A percentile compares a stretch with the other conserved stretches of the same genome.
These are phyloP conservation scores for Colletotrichum cereale DNA, from an alignment of 2,329 filamentous ascomycete species.

Conservation along the genomic window DNA sequence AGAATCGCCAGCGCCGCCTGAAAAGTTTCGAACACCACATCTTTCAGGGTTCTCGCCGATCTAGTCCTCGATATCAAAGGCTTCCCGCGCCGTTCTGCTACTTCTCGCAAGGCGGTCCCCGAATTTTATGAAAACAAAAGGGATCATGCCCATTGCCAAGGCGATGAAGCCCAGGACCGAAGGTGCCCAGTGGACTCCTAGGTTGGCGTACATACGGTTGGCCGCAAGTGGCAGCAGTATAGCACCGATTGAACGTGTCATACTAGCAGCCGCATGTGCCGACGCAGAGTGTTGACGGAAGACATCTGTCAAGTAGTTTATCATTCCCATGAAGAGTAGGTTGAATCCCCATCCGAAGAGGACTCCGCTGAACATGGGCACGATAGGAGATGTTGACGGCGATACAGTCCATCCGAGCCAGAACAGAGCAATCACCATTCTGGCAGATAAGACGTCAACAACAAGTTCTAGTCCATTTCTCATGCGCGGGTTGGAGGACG, in stretches of 20 bases:
- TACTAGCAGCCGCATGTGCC: slow-evolving; percentile 51
- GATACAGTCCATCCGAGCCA: slow-evolving; percentile 72
- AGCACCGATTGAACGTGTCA: slow-evolving; percentile 50
- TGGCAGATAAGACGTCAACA: slow-evolving; percentile 25
- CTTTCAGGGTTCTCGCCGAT: slow-evolving; percentile 53
- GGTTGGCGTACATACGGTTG: slow-evolving; percentile 47
- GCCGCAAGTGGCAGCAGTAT: slow-evolving; percentile 50
- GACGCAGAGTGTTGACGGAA: slow-evolving; percentile 51
- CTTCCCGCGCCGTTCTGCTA: slow-evolving; percentile 41
- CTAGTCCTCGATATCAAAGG: slow-evolving; percentile 12
- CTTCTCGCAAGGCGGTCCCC: slow-evolving; percentile 47
- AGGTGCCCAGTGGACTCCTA: slow-evolving; percentile 53
- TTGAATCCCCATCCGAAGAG: slow-evolving; percentile 56
- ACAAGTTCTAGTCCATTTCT: accelerated
- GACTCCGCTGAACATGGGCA: slow-evolving; percentile 57
- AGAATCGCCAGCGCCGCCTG: not conserved
- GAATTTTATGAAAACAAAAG: slow-evolving; percentile 50
- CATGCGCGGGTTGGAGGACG: slow-evolving; percentile 39
- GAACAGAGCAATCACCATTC: slow-evolving; percentile 68
- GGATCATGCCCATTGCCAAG: slow-evolving; percentile 48
- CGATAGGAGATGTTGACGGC: slow-evolving; percentile 46
- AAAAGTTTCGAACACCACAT: slow-evolving; percentile 44
- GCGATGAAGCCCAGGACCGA: slow-evolving; percentile 50
- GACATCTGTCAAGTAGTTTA: slow-evolving; percentile 52
- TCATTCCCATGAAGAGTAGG: slow-evolving; percentile 52